Conservation (phyloP, 306 rosid species). For the Spatholobus suberectus region DNA sequence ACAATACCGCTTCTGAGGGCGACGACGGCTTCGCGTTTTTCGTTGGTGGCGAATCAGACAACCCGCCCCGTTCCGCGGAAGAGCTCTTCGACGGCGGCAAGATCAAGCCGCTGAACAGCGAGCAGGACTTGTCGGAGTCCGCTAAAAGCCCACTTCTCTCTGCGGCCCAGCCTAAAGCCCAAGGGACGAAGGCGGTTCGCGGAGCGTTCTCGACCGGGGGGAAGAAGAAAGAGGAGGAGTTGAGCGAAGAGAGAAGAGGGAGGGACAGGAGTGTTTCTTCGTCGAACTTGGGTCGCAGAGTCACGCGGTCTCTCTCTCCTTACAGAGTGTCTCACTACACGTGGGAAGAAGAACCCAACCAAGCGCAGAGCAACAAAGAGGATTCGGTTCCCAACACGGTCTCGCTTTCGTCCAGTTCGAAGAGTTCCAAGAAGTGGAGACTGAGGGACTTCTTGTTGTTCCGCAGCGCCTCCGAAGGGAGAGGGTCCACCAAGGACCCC, state of each 20-base stretch:
- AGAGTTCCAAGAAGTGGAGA: slow-evolving; percentile 77
- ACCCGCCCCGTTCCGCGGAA: slow-evolving; percentile 72
- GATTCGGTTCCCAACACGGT: not conserved
- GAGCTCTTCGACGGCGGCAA: slow-evolving; percentile 82
- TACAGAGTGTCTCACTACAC: slow-evolving; percentile 51
- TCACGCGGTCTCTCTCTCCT: slow-evolving; percentile 77
- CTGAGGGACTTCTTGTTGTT: slow-evolving; percentile 75
- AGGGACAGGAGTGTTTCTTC: slow-evolving; percentile 47
- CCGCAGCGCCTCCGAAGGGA: slow-evolving; percentile 92
- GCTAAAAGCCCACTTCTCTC: slow-evolving; percentile 41
- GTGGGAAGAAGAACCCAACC: slow-evolving; percentile 54
- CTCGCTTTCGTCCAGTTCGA: too few species aligned
- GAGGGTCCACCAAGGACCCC: slow-evolving; percentile 71
- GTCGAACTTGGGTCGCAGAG: slow-evolving; percentile 55
- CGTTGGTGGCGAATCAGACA: slow-evolving; percentile 47
- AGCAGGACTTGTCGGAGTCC: not conserved
- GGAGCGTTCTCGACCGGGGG: slow-evolving; percentile 47
- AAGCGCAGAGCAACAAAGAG: slow-evolving; percentile 40
- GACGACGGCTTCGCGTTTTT: slow-evolving; percentile 59
- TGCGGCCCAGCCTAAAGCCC: slow-evolving; percentile 20
- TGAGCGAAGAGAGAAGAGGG: slow-evolving; percentile 54
- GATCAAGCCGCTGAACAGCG: slow-evolving; percentile 57
- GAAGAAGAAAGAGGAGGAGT: slow-evolving; percentile 34
- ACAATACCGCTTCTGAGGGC: not conserved
- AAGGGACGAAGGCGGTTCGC: slow-evolving; percentile 45